A percentile compares a stretch with the other conserved stretches of the same genome.
Conservation (phyloP, 2,329 filamentous ascomycete genomes). For the Claviceps maximensis region DNA sequence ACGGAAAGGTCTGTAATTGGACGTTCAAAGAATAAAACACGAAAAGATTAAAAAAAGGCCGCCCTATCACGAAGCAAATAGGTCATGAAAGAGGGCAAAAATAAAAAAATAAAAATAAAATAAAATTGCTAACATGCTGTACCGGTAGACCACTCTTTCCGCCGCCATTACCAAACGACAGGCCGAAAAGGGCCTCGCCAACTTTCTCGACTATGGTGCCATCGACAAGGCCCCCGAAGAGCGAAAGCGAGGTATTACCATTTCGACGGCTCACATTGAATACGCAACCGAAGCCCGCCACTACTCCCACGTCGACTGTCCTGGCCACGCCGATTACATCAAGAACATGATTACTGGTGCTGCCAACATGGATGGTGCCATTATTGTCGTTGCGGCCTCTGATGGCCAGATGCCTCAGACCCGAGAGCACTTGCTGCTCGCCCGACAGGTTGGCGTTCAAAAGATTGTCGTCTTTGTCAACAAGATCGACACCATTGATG, state of each 20-base stretch:
- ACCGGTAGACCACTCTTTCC: slow-evolving; percentile 79
- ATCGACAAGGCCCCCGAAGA: slow-evolving; percentile 99
- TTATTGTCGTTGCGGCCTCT: slow-evolving; percentile 95
- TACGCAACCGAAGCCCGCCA: slow-evolving; percentile 89
- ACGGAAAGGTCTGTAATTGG: slow-evolving; percentile 67
- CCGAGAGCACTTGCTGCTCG: slow-evolving; percentile 92
- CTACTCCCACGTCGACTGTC: slow-evolving; percentile 99
- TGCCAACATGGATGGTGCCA: slow-evolving; percentile 97
- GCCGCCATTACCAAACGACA: slow-evolving; percentile 98
- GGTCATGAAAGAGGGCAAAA: too few species aligned
- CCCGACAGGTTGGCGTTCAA: slow-evolving; percentile 96
- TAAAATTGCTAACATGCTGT: neutral
- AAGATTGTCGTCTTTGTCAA: slow-evolving; percentile 99
- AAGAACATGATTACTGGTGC: slow-evolving; percentile 99
- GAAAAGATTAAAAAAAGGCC: neutral
- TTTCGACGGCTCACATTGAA: slow-evolving; percentile 96
- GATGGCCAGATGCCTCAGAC: slow-evolving; percentile 99
- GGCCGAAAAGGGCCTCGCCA: slow-evolving; percentile 84
- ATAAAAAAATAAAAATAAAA: too few species aligned
- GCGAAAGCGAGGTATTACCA: slow-evolving; percentile 99
- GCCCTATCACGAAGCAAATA: neutral
- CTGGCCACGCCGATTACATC: slow-evolving; percentile 99
- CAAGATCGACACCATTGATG: slow-evolving; percentile 95
- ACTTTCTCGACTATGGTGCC: slow-evolving; percentile 90
- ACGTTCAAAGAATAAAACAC: too few species aligned